A percentile compares a stretch with the other conserved stretches of the same genome.
These are phyloP conservation scores for Termitomyces sp. DNA, from an alignment of 768 basidiomycete species.

Conservation along the genomic window DNA sequence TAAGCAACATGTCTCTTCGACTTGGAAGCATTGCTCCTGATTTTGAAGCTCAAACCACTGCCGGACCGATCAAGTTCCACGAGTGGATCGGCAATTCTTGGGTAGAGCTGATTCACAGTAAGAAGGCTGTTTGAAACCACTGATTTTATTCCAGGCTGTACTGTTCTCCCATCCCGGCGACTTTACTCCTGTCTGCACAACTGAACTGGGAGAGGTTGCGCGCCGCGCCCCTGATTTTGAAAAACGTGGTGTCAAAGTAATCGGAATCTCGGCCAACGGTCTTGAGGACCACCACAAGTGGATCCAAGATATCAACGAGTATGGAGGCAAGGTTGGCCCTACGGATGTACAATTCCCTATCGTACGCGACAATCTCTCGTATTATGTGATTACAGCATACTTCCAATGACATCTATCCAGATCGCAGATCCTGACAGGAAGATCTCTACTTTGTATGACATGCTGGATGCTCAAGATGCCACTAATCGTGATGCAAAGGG, in stretches of 20 bases:
- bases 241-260: constrained; percentile 87
- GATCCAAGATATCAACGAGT: constrained; percentile 85
- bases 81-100: constrained; percentile 88
- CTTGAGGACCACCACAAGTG: constrained; percentile 81
- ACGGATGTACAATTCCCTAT: constrained; percentile 90
- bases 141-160: constrained; percentile 45
- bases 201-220: constrained; percentile 95
- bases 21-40: constrained; percentile 88
- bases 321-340: constrained; percentile 60
- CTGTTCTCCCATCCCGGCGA: constrained; percentile 95
- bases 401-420: constrained; percentile 28
- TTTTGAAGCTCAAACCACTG: constrained; percentile 86
- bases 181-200: constrained; percentile 93
- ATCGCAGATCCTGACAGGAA: constrained; percentile 90
- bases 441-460: constrained; percentile 85
- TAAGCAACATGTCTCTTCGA: constrained; percentile 46
- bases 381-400: neutral
- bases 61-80: constrained; percentile 86
- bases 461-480: constrained; percentile 93
- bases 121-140: neutral
- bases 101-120: constrained; percentile 38
- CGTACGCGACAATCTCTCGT: constrained; percentile 33
- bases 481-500: constrained; percentile 85
- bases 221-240: constrained; percentile 80
- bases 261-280: constrained; percentile 89